Base-by-base conservation (phyloP, 2,329 filamentous ascomycete genomes). In the Dendryphion nanum region DNA sequence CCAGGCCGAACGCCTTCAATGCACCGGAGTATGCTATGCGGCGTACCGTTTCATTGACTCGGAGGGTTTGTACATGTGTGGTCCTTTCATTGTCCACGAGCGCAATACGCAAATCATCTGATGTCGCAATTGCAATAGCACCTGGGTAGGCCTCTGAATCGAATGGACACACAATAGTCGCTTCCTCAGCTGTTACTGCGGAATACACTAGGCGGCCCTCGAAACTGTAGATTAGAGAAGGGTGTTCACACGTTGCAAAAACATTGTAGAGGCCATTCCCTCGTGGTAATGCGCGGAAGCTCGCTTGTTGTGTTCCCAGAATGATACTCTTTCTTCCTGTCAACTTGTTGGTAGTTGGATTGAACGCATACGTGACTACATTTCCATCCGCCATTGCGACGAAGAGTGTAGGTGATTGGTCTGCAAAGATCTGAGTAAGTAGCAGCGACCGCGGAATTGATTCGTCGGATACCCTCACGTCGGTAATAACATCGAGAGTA, bases 241-340 rank as follows among this genome's bases (percentile, higher is more conserved):
- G 87, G 58, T 96, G 89, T 55, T 98, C 93, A 40, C 89, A 95
- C 0, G 89, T 95, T 1, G 89, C 89, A 61, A 98, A 95, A 1
- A 98, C 83, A 52, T 86, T 94, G 59, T 77, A 86, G 1, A 88
- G 70, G 0, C 65, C 74, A 36, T 83, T 72, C 1, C 73, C 73
- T 35, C 83, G 78, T 0, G 89, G 87, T 2, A 98, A 69, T 16
- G 86, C 74, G 41, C 91, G 85, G 53, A 98, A 83, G 12, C 80
- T 81, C 2, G 91, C 86, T 50, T 94, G 86, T 43, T 89, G 85
- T 12, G 86, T 91, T 17, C 93, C 91, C 10, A 98, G 73, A 1
- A 91, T 81, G 17, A 95, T 83, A 52, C 82, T 89, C 61, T 90
- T 95, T 46, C 84, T 82, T 1, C 81, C 77, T 0, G 82, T 83